These are phyloP conservation scores for Microbotryomycetes sp. DNA, from an alignment of 1,284 basidiomycete genomes.

Conservation along the genomic window DNA sequence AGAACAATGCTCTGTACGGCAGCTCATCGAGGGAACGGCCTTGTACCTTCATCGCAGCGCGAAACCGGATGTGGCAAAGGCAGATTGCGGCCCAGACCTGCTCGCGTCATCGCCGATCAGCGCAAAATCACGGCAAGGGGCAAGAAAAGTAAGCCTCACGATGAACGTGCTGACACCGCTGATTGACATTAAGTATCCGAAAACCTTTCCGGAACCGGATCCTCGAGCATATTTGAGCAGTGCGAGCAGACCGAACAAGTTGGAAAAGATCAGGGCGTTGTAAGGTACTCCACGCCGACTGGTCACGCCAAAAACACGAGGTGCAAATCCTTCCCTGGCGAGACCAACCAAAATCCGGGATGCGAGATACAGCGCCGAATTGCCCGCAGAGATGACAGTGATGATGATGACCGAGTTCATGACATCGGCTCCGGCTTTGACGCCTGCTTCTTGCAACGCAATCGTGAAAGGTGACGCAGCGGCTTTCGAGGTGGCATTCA, in stretches of 20 bases:
- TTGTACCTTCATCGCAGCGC: constrained; percentile 64
- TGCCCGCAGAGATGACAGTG: constrained; percentile 79
- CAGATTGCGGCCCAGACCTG: constrained; percentile 55
- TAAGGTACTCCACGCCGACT: constrained; percentile 67
- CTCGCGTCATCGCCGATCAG: constrained; percentile 69
- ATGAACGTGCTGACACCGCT: not conserved
- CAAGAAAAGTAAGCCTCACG: constrained; percentile 42
- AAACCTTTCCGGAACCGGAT: constrained; percentile 57
- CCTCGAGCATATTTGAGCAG: constrained; percentile 57
- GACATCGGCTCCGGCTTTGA: constrained; percentile 60
- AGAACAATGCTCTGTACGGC: constrained; percentile 55
- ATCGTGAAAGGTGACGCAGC: constrained; percentile 77
- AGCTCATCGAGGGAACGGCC: constrained; percentile 59
- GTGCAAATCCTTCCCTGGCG: constrained; percentile 66
- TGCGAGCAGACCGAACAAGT: constrained; percentile 59
- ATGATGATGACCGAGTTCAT: constrained; percentile 80
- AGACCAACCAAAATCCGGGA: constrained; percentile 78
- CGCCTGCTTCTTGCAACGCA: constrained; percentile 59
- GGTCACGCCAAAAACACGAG: constrained; percentile 59
- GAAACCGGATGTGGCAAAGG: constrained; percentile 71
- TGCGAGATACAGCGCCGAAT: constrained; percentile 71
- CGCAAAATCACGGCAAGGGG: constrained; percentile 52
- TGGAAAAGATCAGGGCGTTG: constrained; percentile 58
- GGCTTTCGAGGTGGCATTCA: constrained; percentile 52
- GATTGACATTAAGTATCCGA: constrained; percentile 56